Percentiles rank a stretch among this genome's conserved stretches.
Conservation (phyloP, 345 rosid species). For the Heritiera fomes region DNA sequence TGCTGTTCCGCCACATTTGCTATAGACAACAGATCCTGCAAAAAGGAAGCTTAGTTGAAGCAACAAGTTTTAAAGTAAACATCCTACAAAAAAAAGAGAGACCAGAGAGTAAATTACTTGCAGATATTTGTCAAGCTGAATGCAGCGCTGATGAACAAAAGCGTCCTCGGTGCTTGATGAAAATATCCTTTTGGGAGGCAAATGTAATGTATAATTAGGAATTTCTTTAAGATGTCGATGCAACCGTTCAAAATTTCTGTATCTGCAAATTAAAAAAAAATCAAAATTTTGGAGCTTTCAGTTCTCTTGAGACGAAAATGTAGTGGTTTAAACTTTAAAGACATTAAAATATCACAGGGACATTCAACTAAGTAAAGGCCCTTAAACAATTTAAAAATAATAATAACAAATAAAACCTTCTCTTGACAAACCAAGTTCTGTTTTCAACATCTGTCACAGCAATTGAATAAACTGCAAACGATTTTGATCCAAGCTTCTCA, state of each 20-base stretch:
- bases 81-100: slow-evolving; percentile 18
- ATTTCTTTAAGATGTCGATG: slow-evolving; percentile 93
- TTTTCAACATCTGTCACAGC: slow-evolving; percentile 82
- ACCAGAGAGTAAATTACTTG: slow-evolving; percentile 52
- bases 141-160: slow-evolving; percentile 96
- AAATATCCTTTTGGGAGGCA: slow-evolving; percentile 98
- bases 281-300: slow-evolving; percentile 12
- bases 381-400: not conserved
- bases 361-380: not conserved
- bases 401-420: slow-evolving; percentile 54
- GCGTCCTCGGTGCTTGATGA: slow-evolving; percentile 96
- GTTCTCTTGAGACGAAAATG: slow-evolving; percentile 2
- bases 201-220: slow-evolving; percentile 88
- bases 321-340: not conserved
- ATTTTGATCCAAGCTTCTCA: slow-evolving; percentile 86
- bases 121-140: slow-evolving; percentile 87
- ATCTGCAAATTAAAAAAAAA: slow-evolving; percentile 48
- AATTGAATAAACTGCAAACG: slow-evolving; percentile 96
- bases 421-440: slow-evolving; percentile 85
- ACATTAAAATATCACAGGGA: slow-evolving; percentile 3
- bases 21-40: slow-evolving; percentile 90
- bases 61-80: slow-evolving; percentile 21
- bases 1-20: slow-evolving; percentile 99
- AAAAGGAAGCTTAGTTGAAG: slow-evolving; percentile 25
- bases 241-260: slow-evolving; percentile 89